Percentiles rank a stretch among this genome's conserved stretches.
Conservation (phyloP, 768 basidiomycete species). For the Sporobolomyces pararoseus region DNA sequence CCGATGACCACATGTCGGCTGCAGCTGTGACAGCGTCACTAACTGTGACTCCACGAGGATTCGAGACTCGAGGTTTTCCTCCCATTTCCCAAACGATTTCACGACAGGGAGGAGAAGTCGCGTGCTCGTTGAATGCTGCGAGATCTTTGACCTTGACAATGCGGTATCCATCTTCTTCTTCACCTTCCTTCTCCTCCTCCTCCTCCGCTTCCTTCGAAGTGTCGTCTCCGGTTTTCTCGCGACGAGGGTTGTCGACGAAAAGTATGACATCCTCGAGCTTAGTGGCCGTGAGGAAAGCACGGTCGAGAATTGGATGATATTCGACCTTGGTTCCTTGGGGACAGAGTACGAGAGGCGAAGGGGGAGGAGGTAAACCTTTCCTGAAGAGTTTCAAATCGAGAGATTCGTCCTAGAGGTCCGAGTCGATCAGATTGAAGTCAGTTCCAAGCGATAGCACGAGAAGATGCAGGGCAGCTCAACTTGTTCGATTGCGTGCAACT, state of each 20-base stretch:
- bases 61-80: too few species aligned
- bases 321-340: neutral
- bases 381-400: neutral
- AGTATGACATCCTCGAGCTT: neutral
- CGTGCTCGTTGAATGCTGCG: too few species aligned
- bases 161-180: too few species aligned
- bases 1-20: too few species aligned
- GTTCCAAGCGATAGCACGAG: neutral
- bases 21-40: too few species aligned
- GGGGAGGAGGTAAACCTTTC: neutral
- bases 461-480: neutral
- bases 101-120: too few species aligned
- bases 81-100: too few species aligned
- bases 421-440: neutral
- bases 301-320: neutral
- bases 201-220: too few species aligned
- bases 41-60: too few species aligned
- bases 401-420: neutral
- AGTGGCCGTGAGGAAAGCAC: neutral
- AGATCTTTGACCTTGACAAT: too few species aligned
- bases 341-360: neutral
- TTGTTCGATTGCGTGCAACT: constrained; percentile 4
- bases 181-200: too few species aligned
- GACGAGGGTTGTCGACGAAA: neutral
- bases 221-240: too few species aligned